Conservation (phyloP, 1,284 basidiomycete genomes). For the Ceratobasidium sp. region DNA sequence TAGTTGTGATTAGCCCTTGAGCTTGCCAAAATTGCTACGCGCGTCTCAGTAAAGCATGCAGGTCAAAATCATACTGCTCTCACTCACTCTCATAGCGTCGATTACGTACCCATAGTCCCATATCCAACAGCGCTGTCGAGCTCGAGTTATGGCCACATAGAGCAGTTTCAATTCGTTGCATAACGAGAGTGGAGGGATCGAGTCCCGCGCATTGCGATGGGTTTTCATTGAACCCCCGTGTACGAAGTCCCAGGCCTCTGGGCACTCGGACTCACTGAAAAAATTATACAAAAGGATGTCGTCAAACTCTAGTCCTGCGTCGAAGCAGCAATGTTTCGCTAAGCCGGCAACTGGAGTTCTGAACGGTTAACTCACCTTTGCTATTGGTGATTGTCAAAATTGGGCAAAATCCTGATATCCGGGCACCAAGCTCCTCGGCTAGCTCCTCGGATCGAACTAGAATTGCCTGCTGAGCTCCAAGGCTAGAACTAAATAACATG, state of each 20-base stretch:
- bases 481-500: background rate
- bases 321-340: too few species aligned
- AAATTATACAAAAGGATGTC: constrained; percentile 77
- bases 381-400: constrained; percentile 56
- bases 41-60: background rate
- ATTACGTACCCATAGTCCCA: constrained; percentile 25
- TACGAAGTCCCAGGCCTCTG: constrained; percentile 65
- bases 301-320: constrained; percentile 72
- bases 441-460: constrained; percentile 72
- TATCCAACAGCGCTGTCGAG: constrained; percentile 41
- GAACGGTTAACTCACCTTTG: constrained; percentile 5
- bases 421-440: constrained; percentile 59
- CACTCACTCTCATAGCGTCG: constrained; percentile 37
- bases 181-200: constrained; percentile 11
- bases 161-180: constrained; percentile 66
- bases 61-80: too few species aligned
- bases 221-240: constrained; percentile 53
- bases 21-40: constrained; percentile 7
- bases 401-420: constrained; percentile 70
- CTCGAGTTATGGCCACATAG: constrained; percentile 43
- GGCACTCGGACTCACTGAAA: constrained; percentile 68
- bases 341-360: background rate
- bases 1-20: background rate
- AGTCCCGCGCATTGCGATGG: background rate
- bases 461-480: constrained; percentile 54